These are phyloP conservation scores for Theileria orientalis DNA, from an alignment of 169 alveolate species.

Conservation along the genomic window DNA sequence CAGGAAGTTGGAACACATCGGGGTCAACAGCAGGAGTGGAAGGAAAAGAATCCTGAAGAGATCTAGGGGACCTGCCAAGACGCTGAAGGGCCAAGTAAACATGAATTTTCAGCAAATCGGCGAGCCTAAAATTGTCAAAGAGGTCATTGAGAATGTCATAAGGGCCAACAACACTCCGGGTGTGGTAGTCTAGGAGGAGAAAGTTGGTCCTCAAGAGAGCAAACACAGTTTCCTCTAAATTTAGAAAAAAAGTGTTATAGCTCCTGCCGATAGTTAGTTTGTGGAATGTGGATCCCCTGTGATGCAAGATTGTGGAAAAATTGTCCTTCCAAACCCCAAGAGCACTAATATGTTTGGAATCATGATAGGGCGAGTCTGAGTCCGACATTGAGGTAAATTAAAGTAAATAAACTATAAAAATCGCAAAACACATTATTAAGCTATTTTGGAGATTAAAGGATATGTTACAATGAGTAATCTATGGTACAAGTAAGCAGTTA, in stretches of 20 bases:
- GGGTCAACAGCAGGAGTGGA: no score
- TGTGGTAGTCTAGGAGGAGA: slow-evolving; percentile 4
- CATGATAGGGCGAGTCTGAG: background rate
- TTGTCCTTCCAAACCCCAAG: slow-evolving; percentile 16
- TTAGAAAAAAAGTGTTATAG: background rate
- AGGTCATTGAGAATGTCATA: background rate
- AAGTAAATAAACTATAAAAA: background rate
- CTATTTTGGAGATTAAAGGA: no score
- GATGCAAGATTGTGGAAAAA: background rate
- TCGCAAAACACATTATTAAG: no score
- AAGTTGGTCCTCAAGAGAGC: slow-evolving; percentile 15
- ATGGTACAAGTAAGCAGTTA: background rate
- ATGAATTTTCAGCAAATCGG: slow-evolving; percentile 10
- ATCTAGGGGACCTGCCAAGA: slow-evolving; percentile 14
- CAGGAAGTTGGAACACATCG: no score
- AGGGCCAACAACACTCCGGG: background rate
- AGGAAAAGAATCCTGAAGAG: background rate
- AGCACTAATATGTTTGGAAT: background rate
- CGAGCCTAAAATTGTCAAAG: background rate
- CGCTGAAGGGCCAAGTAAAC: slow-evolving; percentile 10
- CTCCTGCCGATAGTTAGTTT: background rate
- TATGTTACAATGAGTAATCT: background rate
- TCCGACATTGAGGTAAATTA: background rate
- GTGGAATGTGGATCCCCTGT: slow-evolving; percentile 22
- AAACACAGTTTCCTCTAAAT: slow-evolving; percentile 12